phyloP scores from a whole-genome alignment of 345 rosid genomes.

The Camelina laxa region DNA sequence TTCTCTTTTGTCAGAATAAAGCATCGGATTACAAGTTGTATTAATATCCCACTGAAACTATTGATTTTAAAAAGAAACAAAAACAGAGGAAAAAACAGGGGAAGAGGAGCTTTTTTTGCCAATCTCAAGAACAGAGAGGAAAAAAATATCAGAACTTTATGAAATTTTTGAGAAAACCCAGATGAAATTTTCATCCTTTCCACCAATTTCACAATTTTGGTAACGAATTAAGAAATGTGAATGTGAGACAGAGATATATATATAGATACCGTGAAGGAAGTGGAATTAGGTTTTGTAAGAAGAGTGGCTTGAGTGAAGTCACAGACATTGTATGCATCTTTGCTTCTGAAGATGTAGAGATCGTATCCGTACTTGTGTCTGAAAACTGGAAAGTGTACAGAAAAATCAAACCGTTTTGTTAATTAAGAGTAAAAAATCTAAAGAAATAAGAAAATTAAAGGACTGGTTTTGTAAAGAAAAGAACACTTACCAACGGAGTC shows the following conservation, averaged over 20 bases:
- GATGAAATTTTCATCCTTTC: background rate
- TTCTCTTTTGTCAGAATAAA: slow-evolving; percentile 32
- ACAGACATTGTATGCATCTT: slow-evolving; percentile 80
- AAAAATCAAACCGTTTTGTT: slow-evolving; percentile 8
- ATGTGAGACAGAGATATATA: background rate
- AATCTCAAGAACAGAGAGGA: slow-evolving; percentile 41
- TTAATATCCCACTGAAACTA: slow-evolving; percentile 3
- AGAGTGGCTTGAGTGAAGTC: slow-evolving; percentile 77
- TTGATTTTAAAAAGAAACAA: background rate
- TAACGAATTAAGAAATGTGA: slow-evolving; percentile 12
- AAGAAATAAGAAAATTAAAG: background rate
- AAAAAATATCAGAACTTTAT: slow-evolving; percentile 37
- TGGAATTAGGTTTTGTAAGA: slow-evolving; percentile 72
- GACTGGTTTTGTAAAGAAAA: background rate
- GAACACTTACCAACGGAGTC: slow-evolving; percentile 69
- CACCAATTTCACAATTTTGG: background rate
- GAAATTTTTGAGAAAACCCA: slow-evolving; percentile 24
- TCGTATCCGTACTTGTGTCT: slow-evolving; percentile 68
- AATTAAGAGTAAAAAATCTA: background rate
- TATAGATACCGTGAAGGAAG: slow-evolving; percentile 65
- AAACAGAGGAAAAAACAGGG: slow-evolving; percentile 24
- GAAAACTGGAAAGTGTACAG: slow-evolving; percentile 58
- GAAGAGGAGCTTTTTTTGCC: slow-evolving; percentile 22
- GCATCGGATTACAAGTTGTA: slow-evolving; percentile 28
- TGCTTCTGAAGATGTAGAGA: slow-evolving; percentile 85